Evolutionary conservation across 495 filamentous ascomycete genomes (phyloP).

Genomic region (Neohortaea acidophila): DNA sequence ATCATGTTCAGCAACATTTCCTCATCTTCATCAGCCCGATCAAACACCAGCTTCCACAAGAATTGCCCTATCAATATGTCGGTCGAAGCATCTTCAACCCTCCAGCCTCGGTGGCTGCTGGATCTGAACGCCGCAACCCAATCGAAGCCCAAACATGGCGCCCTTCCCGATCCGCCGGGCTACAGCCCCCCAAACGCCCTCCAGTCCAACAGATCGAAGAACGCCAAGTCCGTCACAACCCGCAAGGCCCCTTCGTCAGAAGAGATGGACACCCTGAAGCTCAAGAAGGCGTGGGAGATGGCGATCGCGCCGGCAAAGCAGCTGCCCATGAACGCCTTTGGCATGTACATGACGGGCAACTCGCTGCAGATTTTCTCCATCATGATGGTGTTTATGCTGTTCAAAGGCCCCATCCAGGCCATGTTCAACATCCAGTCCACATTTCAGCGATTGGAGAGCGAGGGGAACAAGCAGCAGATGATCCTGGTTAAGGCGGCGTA

Average conservation of each 20-base stretch:
- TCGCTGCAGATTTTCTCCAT: constrained; percentile 97
- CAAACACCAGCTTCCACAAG: neutral
- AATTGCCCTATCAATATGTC: neutral
- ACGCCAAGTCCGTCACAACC: constrained; percentile 4
- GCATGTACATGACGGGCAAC: constrained; percentile 99
- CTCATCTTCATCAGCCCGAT: neutral
- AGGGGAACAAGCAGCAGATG: constrained; percentile 55
- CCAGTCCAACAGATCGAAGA: constrained; percentile 24
- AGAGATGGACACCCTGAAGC: constrained; percentile 84
- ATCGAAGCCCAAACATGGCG: constrained; percentile 39
- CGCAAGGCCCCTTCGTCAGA: constrained; percentile 47
- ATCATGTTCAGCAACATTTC: neutral
- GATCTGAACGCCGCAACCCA: constrained; percentile 55
- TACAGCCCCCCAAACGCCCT: constrained; percentile 42
- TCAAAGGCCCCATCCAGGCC: constrained; percentile 87
- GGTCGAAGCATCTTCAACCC: constrained; percentile 22
- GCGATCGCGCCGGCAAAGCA: constrained; percentile 87
- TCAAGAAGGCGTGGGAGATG: constrained; percentile 98
- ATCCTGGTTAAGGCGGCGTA: constrained; percentile 73
- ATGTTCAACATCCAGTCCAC: constrained; percentile 60
- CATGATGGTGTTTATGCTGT: constrained; percentile 99
- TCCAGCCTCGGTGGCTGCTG: constrained; percentile 59
- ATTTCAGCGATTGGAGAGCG: constrained; percentile 79
- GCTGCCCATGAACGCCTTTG: constrained; percentile 89
- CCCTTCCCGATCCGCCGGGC: constrained; percentile 76